Base-by-base conservation (phyloP, 2,329 filamentous ascomycete genomes). In the Setomelanomma holmii region DNA sequence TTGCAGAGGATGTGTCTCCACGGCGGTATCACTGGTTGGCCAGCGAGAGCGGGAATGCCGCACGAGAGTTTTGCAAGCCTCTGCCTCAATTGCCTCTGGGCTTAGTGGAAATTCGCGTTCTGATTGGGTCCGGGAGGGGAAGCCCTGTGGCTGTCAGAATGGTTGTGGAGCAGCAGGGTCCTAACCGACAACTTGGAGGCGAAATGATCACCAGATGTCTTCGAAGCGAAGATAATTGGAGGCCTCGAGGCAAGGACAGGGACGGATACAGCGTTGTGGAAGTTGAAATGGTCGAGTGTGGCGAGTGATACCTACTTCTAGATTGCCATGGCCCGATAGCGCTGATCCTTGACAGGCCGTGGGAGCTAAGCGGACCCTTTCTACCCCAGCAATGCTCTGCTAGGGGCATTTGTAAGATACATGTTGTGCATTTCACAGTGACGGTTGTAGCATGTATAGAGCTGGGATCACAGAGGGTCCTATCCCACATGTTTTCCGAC, bases 271-370 rank as follows among this genome's bases (percentile, higher is more conserved):
- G 61, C 49, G 54, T 52, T 54, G 53, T 56, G 61, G 51, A 58
- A 52, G 55, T 51, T 58, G 58, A 62, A 61, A 63, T 60, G 59
- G 49, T 60, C 52, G 50, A 64, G 58, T 70, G 71, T 74, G 71
- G 71, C 70, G 68, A 74, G 68, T 71, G 60, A 61, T 53, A 47
- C 56, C 34, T 50, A 63, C 66, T 68, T 71, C 68, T 72, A 71
- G 69, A 69, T 61, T 67, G 49, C 53, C 45, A 66, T 70, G 61
- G 69, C 63, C 69, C 67, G 61, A 60, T 54, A 57, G 60, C 61
- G 70, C 64, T 70, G 63, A 68, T 65, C 62, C 60, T 64, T 30
- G 27, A 30, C 27, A 30, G 64, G 58, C 58, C 55, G 55, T 60
- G 49, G 61, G 64, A 68, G 66, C 63, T 68, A 69, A 69, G 68